These are phyloP conservation scores for Elsinoe ampelina DNA, from an alignment of 2,329 filamentous ascomycete species.

Conservation along the genomic window DNA sequence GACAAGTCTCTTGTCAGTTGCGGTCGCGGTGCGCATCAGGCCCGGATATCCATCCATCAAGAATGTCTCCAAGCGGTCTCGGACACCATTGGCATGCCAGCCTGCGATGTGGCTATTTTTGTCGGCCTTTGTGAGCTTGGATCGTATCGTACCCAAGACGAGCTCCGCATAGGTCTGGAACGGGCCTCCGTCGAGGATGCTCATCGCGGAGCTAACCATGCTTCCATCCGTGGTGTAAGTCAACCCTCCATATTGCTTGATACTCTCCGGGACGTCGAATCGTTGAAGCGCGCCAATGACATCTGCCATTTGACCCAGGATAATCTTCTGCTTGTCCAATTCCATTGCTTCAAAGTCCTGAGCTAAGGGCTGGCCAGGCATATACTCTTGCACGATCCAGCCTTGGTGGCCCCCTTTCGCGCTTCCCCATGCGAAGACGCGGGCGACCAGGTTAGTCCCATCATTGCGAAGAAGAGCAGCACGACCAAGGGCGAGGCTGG, in stretches of 20 bases:
- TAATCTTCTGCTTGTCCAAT: neutral
- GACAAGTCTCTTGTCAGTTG: neutral
- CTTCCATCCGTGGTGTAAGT: neutral
- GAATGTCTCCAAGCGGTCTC: neutral
- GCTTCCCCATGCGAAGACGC: constrained; percentile 11
- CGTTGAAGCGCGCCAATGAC: constrained; percentile 7
- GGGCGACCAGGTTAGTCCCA: neutral
- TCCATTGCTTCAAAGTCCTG: neutral
- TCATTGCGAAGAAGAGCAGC: neutral
- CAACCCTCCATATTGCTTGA: constrained; percentile 9
- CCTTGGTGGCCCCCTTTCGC: constrained; percentile 10
- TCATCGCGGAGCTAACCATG: constrained; percentile 9
- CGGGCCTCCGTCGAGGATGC: constrained; percentile 3
- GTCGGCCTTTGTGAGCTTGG: constrained; percentile 8
- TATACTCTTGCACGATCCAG: constrained; percentile 15
- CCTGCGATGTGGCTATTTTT: neutral
- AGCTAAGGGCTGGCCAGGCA: neutral
- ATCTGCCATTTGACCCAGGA: constrained; percentile 14
- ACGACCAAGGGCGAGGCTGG: constrained; percentile 11
- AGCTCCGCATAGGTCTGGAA: constrained; percentile 5
- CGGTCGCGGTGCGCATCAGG: neutral
- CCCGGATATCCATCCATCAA: neutral
- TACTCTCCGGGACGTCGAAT: neutral
- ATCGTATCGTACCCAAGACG: neutral
- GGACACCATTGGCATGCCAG: constrained; percentile 6